These are phyloP conservation scores for Apiotrichum veenhuisii DNA, from an alignment of 1,284 basidiomycete genomes.

Conservation along the genomic window DNA sequence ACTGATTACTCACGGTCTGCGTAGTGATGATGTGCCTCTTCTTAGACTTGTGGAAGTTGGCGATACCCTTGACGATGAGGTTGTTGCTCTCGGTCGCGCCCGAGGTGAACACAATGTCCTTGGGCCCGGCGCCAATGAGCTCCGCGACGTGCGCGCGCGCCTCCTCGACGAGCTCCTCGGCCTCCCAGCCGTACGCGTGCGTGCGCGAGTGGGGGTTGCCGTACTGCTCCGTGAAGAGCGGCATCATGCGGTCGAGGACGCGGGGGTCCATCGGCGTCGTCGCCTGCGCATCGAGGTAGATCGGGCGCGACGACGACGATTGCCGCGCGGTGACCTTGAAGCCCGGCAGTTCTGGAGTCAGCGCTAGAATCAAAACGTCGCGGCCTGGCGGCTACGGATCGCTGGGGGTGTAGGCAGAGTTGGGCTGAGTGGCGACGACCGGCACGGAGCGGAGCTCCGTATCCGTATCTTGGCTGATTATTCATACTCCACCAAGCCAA, in stretches of 20 bases:
- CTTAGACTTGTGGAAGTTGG: conserved; percentile 86
- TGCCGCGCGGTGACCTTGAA: conserved; percentile 67
- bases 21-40: conserved; percentile 87
- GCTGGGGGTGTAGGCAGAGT: not conserved
- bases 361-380: too few species aligned
- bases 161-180: conserved; percentile 87
- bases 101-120: conserved; percentile 97
- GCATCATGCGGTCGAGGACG: conserved; percentile 95
- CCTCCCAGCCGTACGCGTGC: conserved; percentile 99
- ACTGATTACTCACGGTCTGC: conserved; percentile 64
- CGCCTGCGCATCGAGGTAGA: conserved; percentile 94
- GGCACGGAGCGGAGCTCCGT: too few species aligned
- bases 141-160: conserved; percentile 88
- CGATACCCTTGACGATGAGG: conserved; percentile 96
- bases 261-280: conserved; percentile 97
- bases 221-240: conserved; percentile 91
- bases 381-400: too few species aligned
- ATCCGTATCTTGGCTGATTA: too few species aligned
- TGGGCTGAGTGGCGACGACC: too few species aligned
- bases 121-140: conserved; percentile 87
- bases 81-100: conserved; percentile 99
- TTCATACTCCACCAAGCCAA: too few species aligned
- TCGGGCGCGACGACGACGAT: conserved; percentile 58
- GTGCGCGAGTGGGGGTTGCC: conserved; percentile 98
- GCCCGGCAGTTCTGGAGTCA: conserved; percentile 68